phyloP scores from a whole-genome alignment of 2,329 filamentous ascomycete genomes.

The Fusarium penzigii region DNA sequence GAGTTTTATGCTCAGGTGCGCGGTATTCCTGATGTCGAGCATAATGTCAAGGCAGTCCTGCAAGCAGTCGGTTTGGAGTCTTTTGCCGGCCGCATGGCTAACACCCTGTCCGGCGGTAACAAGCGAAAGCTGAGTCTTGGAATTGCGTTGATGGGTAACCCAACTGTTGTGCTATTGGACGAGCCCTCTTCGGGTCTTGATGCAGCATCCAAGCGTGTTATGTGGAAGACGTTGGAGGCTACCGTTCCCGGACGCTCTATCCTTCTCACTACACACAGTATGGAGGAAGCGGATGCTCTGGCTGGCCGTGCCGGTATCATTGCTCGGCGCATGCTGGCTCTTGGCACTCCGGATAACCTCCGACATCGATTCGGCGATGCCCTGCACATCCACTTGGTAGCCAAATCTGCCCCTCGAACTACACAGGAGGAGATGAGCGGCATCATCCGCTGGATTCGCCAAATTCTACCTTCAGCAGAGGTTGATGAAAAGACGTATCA shows the following conservation, averaged over 20 bases:
- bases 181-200: conserved; percentile 90
- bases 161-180: conserved; percentile 81
- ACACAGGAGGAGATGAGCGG: conserved; percentile 64
- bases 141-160: conserved; percentile 91
- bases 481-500: conserved; percentile 78
- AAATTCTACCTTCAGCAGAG: conserved; percentile 62
- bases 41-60: conserved; percentile 80
- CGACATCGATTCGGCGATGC: conserved; percentile 75
- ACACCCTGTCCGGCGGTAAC: conserved; percentile 83
- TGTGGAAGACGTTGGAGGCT: conserved; percentile 83
- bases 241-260: conserved; percentile 78
- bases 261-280: conserved; percentile 87
- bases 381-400: conserved; percentile 80
- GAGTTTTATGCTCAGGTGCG: conserved; percentile 84
- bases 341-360: conserved; percentile 74
- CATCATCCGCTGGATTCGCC: conserved; percentile 66
- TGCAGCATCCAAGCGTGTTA: conserved; percentile 84
- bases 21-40: conserved; percentile 71
- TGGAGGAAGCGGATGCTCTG: conserved; percentile 93
- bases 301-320: conserved; percentile 84
- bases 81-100: conserved; percentile 74
- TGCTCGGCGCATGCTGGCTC: conserved; percentile 79
- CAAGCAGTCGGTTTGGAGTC: conserved; percentile 73
- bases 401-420: conserved; percentile 73
- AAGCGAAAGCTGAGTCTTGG: conserved; percentile 89